Conservation (phyloP, 2,329 filamentous ascomycete genomes). For the Penicillium sp. region DNA sequence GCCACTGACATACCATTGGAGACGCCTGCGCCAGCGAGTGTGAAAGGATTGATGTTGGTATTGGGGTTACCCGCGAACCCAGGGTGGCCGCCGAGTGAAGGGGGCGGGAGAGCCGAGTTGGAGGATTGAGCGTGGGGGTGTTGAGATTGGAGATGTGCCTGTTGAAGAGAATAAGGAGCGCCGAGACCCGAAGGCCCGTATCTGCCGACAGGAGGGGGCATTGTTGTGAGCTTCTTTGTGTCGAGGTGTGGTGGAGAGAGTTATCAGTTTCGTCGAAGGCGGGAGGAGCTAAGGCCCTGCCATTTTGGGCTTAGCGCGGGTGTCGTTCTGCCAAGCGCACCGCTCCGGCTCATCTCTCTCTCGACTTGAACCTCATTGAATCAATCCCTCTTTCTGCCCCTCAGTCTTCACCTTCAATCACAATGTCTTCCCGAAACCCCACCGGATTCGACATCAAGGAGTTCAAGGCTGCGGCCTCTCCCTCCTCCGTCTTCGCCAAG, state of each 20-base stretch:
- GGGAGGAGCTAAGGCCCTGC: constrained; percentile 13
- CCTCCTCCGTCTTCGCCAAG: constrained; percentile 49
- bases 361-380: constrained; percentile 8
- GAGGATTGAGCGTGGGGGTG: constrained; percentile 44
- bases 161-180: constrained; percentile 57
- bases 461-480: constrained; percentile 70
- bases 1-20: constrained; percentile 60
- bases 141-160: constrained; percentile 45
- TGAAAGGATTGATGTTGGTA: constrained; percentile 67
- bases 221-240: constrained; percentile 30
- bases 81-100: constrained; percentile 65
- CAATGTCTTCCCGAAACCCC: constrained; percentile 63
- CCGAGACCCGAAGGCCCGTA: constrained; percentile 60
- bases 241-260: constrained; percentile 13
- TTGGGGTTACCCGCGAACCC: constrained; percentile 67
- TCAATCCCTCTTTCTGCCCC: constrained; percentile 1
- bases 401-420: constrained; percentile 20
- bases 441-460: constrained; percentile 90
- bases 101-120: constrained; percentile 52
- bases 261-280: constrained; percentile 22
- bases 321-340: constrained; percentile 4
- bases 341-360: constrained; percentile 18
- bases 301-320: constrained; percentile 33
- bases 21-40: constrained; percentile 48
- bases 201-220: constrained; percentile 61